Evolutionary conservation across 2,329 filamentous ascomycete genomes (phyloP).

Genomic region (Hortaea sp.): DNA sequence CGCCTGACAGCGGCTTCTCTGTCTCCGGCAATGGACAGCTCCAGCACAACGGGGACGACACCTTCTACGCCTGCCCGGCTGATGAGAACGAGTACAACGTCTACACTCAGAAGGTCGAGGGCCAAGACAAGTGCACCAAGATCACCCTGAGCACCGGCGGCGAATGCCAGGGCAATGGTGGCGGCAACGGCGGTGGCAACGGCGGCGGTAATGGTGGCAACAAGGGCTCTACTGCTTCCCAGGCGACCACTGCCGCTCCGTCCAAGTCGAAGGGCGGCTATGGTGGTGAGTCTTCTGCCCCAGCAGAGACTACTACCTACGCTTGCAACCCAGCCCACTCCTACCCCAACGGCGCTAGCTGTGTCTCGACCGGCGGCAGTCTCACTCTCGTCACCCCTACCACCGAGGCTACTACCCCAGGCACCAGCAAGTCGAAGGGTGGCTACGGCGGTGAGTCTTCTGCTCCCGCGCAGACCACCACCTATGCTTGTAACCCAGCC

Average conservation of each 20-base stretch:
- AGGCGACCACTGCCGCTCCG: no score
- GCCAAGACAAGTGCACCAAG: constrained; percentile 10
- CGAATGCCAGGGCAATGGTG: constrained; percentile 7
- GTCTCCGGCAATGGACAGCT: constrained; percentile 26
- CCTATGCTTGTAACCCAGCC: constrained; percentile 2
- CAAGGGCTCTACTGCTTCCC: neutral
- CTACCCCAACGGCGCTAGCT: constrained; percentile 2
- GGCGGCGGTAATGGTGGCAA: neutral
- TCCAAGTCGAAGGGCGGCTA: neutral
- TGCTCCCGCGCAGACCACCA: neutral
- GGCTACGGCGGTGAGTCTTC: neutral
- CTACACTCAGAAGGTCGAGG: constrained; percentile 11
- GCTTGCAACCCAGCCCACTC: constrained; percentile 2
- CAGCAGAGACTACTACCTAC: constrained; percentile 2
- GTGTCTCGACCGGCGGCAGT: neutral
- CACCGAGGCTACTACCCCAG: no score
- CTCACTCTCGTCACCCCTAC: constrained; percentile 1
- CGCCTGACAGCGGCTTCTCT: constrained; percentile 44
- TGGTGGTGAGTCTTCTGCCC: neutral
- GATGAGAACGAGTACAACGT: constrained; percentile 7
- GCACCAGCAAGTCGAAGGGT: neutral
- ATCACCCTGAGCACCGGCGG: constrained; percentile 13
- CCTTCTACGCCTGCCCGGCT: constrained; percentile 49
- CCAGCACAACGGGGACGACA: constrained; percentile 37
- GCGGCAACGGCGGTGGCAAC: neutral